phyloP scores from a whole-genome alignment of 768 basidiomycete species.

The Flagelloscypha sp. region DNA sequence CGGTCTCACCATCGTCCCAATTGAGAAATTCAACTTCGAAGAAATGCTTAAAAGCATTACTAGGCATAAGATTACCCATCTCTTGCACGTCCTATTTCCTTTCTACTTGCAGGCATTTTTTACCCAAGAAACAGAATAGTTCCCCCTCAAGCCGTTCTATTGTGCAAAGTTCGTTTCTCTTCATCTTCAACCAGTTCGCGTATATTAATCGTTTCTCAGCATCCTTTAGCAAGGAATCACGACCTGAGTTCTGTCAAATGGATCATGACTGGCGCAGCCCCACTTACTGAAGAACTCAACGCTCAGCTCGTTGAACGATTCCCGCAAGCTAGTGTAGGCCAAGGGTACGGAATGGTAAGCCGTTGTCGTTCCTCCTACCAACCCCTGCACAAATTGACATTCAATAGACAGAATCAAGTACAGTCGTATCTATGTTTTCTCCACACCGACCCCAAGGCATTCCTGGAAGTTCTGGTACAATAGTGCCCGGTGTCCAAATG shows the following conservation, averaged over 20 bases:
- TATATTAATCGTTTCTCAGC: slow-evolving; percentile 21
- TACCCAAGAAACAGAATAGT: slow-evolving; percentile 31
- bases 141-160: slow-evolving; percentile 46
- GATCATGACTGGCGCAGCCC: slow-evolving; percentile 52
- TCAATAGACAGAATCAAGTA: slow-evolving; percentile 51
- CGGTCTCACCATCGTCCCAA: slow-evolving; percentile 48
- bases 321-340: slow-evolving; percentile 46
- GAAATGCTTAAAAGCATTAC: slow-evolving; percentile 56
- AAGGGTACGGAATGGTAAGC: slow-evolving; percentile 41
- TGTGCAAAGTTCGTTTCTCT: slow-evolving; percentile 38
- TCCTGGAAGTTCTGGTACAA: slow-evolving; percentile 41
- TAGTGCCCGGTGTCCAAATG: slow-evolving; percentile 46
- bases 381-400: background rate
- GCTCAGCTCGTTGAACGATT: slow-evolving; percentile 40
- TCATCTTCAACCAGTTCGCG: background rate
- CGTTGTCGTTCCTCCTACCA: background rate
- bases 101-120: background rate
- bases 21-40: slow-evolving; percentile 55
- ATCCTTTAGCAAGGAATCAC: slow-evolving; percentile 43
- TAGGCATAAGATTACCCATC: slow-evolving; percentile 46
- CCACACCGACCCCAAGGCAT: slow-evolving; percentile 39
- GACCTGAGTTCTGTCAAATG: slow-evolving; percentile 35
- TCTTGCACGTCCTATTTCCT: slow-evolving; percentile 27
- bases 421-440: slow-evolving; percentile 43
- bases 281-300: slow-evolving; percentile 46